phyloP scores from a whole-genome alignment of 257 asterid species.

The Penstemon eatonii region DNA sequence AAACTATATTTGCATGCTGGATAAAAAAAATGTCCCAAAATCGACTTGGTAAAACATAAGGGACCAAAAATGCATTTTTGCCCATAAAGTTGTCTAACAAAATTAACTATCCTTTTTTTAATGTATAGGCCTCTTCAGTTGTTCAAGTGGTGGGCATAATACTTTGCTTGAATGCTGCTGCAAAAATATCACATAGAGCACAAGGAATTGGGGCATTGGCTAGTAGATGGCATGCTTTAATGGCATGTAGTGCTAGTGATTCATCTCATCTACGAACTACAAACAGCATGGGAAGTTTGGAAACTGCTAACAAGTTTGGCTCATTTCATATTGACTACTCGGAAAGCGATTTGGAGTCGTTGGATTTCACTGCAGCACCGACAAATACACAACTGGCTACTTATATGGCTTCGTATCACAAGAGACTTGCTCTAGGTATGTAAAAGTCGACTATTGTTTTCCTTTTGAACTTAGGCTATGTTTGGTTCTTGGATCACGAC shows the following conservation, averaged over 20 bases:
- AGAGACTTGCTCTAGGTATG: conserved; percentile 81
- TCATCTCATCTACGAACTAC: conserved; percentile 36
- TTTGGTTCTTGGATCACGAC: too few relatives aligned
- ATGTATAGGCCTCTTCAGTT: conserved; percentile 41
- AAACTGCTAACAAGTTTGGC: conserved; percentile 26
- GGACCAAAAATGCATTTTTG: background rate
- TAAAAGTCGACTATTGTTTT: background rate
- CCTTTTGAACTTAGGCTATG: too few relatives aligned
- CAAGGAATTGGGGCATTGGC: conserved; percentile 47
- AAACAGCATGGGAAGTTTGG: conserved; percentile 33
- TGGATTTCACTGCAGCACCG: conserved; percentile 54
- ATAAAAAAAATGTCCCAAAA: background rate
- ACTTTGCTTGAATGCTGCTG: conserved; percentile 55
- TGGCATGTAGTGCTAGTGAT: conserved; percentile 41
- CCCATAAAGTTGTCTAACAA: background rate
- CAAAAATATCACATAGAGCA: conserved; percentile 53
- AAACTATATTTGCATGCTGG: too few relatives aligned
- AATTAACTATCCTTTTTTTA: background rate
- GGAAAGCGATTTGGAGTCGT: conserved; percentile 63
- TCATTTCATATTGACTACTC: conserved; percentile 34
- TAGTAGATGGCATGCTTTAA: conserved; percentile 47
- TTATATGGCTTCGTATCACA: conserved; percentile 75
- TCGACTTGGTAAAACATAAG: background rate
- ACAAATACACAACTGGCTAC: conserved; percentile 57
- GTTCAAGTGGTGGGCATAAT: conserved; percentile 49